Base-by-base conservation (phyloP, 164 flowering plant genomes). In the Amborella trichopoda region DNA sequence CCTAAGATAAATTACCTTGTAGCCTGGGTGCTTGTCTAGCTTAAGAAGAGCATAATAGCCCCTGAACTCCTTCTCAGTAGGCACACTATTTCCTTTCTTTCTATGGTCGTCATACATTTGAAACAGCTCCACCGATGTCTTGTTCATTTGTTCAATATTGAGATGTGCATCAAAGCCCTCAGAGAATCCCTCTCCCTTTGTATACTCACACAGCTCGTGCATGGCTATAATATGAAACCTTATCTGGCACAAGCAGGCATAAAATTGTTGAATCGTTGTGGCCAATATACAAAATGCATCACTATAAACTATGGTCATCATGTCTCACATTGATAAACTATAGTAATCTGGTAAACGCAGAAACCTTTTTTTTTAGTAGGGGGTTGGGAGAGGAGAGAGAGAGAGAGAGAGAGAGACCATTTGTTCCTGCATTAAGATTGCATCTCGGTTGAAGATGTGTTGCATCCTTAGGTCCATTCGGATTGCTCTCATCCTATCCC, bases 161-260 rank as follows among this genome's bases (percentile, higher is more conserved):
- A 93, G 91, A 59, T 93, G 99, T 5, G 99, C 95, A 78, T 93
- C 99, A 65, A 93, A 93, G 23, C 96, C 99, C 72, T 88, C 96
- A 10, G 91, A 71, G 58, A 88, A 93, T 40, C 99, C 99, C 52
- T 88, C 99, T 54, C 99, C 96, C 46, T 76, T 88, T 10, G 83
- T 71, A 64, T 76, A 79, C 57, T 93, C 95, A 56, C 96, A 93
- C 57, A 88, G 64, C 54, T 93, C 96, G 50, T 93, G 99, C 99
- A 93, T 93, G 32, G 91, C 99, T 39, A 93, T 65, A 46, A 93
- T 68, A 59, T 93, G 99, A 50, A 93, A 84, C 60, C 94, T 70
- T 64, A 93, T 93, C 99, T 93, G 85, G 40, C 37, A 65, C 23
- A 28, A 34, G 41, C 36, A 32, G 19, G n/a, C n/a, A n/a, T n/a